A percentile compares a stretch with the other conserved stretches of the same genome.
Conservation (phyloP, 2,329 filamentous ascomycete species). For the Neonectria punicea region DNA sequence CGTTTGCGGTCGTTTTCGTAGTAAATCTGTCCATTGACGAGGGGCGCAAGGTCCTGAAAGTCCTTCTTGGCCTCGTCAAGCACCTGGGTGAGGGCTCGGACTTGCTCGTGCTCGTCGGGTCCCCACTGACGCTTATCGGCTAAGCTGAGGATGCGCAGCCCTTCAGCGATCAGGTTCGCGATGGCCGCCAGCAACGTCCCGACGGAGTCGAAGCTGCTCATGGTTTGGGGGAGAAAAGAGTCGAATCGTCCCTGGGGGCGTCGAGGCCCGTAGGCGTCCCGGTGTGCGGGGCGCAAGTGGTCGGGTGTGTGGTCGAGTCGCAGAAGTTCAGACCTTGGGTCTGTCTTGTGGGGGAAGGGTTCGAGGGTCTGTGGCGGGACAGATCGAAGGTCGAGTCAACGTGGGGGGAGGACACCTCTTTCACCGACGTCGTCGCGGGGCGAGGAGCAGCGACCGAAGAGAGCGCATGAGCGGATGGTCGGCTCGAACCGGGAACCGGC, state of each 20-base stretch:
- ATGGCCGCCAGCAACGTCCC: slow-evolving; percentile 68
- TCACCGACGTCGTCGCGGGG: slow-evolving; percentile 44
- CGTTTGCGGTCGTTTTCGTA: slow-evolving; percentile 67
- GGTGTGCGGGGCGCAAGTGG: slow-evolving; percentile 26
- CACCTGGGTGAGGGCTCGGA: slow-evolving; percentile 63
- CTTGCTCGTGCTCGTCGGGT: slow-evolving; percentile 68
- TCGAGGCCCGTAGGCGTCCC: slow-evolving; percentile 14
- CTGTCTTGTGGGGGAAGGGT: background rate
- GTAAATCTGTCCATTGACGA: slow-evolving; percentile 66
- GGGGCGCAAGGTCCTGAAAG: slow-evolving; percentile 66
- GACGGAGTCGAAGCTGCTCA: slow-evolving; percentile 61
- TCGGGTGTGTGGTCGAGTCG: slow-evolving; percentile 23
- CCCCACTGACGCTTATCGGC: slow-evolving; percentile 70
- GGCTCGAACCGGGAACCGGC: slow-evolving; percentile 35
- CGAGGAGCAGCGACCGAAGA: slow-evolving; percentile 39
- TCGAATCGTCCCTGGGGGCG: slow-evolving; percentile 10
- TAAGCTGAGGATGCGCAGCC: slow-evolving; percentile 64
- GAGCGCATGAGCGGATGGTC: slow-evolving; percentile 40
- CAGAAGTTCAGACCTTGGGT: background rate
- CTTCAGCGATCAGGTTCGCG: slow-evolving; percentile 63
- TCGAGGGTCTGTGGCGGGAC: background rate
- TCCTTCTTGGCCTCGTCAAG: slow-evolving; percentile 69
- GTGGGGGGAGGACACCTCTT: slow-evolving; percentile 22
- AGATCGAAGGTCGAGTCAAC: slow-evolving; percentile 5
- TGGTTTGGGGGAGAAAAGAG: slow-evolving; percentile 37